Percentiles rank a stretch among this genome's conserved stretches.
phyloP scores from a whole-genome alignment of 441 rosid species.

The Euphorbia neoarborescens region DNA sequence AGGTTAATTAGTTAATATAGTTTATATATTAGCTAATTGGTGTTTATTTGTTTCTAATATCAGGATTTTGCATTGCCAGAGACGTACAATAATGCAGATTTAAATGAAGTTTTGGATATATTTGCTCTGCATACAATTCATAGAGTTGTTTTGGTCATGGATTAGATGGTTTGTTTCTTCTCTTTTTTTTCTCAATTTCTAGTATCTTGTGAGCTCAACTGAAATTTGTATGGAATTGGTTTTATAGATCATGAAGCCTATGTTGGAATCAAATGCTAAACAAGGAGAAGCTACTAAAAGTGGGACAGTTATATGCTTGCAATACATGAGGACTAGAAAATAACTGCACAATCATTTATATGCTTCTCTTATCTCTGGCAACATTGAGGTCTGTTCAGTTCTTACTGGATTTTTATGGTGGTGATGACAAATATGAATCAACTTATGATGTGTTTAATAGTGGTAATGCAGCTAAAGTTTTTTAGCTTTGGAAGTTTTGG shows the following conservation, averaged over 20 bases:
- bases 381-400: slow-evolving; percentile 65
- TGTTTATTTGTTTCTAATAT: too few relatives aligned
- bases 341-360: slow-evolving; percentile 95
- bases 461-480: neutral
- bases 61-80: too few relatives aligned
- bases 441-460: neutral
- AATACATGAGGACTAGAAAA: slow-evolving; percentile 85
- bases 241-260: slow-evolving; percentile 67
- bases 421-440: neutral
- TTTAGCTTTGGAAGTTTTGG: neutral
- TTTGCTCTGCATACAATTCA: too few relatives aligned
- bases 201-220: too few relatives aligned
- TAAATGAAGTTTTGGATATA: too few relatives aligned
- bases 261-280: slow-evolving; percentile 46
- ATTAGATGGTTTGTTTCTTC: too few relatives aligned
- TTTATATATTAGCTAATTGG: too few relatives aligned
- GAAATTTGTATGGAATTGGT: neutral
- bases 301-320: slow-evolving; percentile 68
- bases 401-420: neutral
- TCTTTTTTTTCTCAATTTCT: too few relatives aligned
- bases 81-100: too few relatives aligned
- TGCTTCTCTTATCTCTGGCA: slow-evolving; percentile 89
- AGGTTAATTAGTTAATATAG: too few relatives aligned
- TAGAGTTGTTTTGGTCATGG: too few relatives aligned
- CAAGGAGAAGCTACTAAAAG: slow-evolving; percentile 66